Evolutionary conservation across 2,329 filamentous ascomycete genomes (phyloP).

Genomic region (Diaporthe longicolla): DNA sequence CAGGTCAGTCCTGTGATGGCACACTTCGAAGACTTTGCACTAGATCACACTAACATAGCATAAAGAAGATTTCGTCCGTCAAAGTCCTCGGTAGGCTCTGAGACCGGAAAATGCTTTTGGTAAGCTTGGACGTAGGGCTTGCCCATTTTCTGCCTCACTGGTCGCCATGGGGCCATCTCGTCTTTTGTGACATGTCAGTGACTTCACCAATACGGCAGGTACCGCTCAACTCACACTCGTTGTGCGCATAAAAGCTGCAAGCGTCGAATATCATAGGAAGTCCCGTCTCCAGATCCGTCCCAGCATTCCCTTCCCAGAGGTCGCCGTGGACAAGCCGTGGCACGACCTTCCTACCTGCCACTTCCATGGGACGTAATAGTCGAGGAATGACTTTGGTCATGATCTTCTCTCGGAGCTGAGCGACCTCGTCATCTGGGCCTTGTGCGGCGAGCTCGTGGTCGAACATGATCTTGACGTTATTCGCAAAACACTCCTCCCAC

Average conservation of each 20-base stretch:
- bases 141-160: not conserved
- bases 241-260: constrained; percentile 2
- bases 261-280: not conserved
- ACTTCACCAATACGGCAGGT: not conserved
- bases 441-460: too few species aligned
- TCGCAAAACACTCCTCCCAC: too few species aligned
- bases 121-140: not conserved
- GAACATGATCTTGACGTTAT: too few species aligned
- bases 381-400: not conserved
- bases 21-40: not conserved
- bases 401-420: not conserved
- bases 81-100: not conserved
- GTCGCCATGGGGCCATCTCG: not conserved
- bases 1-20: not conserved
- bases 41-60: not conserved
- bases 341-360: not conserved
- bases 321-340: constrained; percentile 1
- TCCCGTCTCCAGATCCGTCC: not conserved
- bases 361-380: not conserved
- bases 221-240: not conserved
- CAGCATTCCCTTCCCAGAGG: not conserved
- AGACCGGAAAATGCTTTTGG: not conserved
- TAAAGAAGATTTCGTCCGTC: not conserved
- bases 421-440: too few species aligned
- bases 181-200: not conserved